Evolutionary conservation across 768 basidiomycete genomes (phyloP).

Genomic region (Dacryopinax primogenitus): DNA sequence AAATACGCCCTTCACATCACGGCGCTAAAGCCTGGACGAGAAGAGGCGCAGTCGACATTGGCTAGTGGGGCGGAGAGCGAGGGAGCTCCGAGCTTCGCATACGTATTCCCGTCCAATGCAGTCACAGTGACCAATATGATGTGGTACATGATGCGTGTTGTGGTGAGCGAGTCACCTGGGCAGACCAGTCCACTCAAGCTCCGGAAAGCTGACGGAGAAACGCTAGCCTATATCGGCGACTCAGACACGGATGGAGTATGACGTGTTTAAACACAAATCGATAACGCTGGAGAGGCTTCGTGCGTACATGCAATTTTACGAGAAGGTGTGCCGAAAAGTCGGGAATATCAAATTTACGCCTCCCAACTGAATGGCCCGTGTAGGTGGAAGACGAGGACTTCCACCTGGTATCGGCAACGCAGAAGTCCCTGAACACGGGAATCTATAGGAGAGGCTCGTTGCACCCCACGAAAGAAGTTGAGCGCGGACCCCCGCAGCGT

Average conservation of each 20-base stretch:
- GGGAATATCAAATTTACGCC: not conserved
- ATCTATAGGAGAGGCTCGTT: conserved; percentile 12
- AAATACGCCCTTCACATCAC: conserved; percentile 1
- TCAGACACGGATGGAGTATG: conserved; percentile 11
- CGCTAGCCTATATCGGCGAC: conserved; percentile 4
- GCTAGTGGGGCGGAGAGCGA: not conserved
- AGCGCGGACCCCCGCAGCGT: not conserved
- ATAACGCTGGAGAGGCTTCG: conserved; percentile 1
- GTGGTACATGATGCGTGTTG: conserved; percentile 13
- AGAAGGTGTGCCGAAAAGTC: conserved; percentile 6
- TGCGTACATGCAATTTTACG: conserved; percentile 3
- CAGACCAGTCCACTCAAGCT: not conserved
- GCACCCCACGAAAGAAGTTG: conserved; percentile 12
- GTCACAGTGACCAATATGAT: conserved; percentile 4
- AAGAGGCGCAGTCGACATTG: not conserved
- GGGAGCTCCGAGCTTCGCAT: not conserved
- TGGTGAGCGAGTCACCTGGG: not conserved
- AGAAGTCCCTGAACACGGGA: conserved; percentile 11
- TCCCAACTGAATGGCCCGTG: not conserved
- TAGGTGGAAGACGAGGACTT: conserved; percentile 11
- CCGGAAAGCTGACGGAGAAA: not conserved
- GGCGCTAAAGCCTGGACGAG: not conserved
- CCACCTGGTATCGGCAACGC: conserved; percentile 3
- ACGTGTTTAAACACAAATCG: conserved; percentile 11
- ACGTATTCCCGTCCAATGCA: conserved; percentile 6